These are phyloP conservation scores for Mycena albidolilacea DNA, from an alignment of 768 basidiomycete species.

Conservation along the genomic window DNA sequence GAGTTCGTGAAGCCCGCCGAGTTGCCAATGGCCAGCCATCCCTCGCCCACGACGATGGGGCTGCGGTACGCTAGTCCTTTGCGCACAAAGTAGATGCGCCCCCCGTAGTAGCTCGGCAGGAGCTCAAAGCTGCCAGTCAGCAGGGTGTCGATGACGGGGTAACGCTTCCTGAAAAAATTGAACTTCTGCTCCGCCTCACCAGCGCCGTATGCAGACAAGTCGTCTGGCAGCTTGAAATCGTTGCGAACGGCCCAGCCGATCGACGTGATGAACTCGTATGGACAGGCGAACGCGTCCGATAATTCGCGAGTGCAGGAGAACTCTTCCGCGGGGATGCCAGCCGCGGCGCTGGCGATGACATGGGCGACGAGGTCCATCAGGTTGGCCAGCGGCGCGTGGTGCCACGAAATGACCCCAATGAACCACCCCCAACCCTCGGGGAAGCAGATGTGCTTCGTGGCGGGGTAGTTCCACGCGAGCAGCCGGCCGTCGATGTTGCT, in stretches of 20 bases:
- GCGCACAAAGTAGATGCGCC: conserved; percentile 17
- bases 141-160: conserved; percentile 23
- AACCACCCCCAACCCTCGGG: conserved; percentile 34
- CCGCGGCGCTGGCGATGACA: conserved; percentile 20
- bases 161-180: conserved; percentile 29
- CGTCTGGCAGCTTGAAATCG: conserved; percentile 16
- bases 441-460: conserved; percentile 32
- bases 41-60: conserved; percentile 19
- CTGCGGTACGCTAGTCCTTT: conserved; percentile 31
- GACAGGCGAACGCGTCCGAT: conserved; percentile 21
- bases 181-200: conserved; percentile 31
- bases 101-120: conserved; percentile 8
- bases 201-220: conserved; percentile 26
- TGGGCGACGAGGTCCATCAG: conserved; percentile 26
- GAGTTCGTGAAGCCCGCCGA: no score
- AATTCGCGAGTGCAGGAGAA: conserved; percentile 15
- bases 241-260: conserved; percentile 33
- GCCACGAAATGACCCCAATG: conserved; percentile 29
- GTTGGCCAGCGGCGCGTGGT: conserved; percentile 26
- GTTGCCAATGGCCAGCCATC: no score
- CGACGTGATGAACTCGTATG: conserved; percentile 22
- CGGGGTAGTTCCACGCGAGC: background rate
- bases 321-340: conserved; percentile 9
- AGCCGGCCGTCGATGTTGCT: conserved; percentile 21
- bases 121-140: background rate